Percentiles rank a stretch among this genome's conserved stretches.
These are phyloP conservation scores for Boletus fagicola DNA, from an alignment of 768 basidiomycete genomes.

Conservation along the genomic window DNA sequence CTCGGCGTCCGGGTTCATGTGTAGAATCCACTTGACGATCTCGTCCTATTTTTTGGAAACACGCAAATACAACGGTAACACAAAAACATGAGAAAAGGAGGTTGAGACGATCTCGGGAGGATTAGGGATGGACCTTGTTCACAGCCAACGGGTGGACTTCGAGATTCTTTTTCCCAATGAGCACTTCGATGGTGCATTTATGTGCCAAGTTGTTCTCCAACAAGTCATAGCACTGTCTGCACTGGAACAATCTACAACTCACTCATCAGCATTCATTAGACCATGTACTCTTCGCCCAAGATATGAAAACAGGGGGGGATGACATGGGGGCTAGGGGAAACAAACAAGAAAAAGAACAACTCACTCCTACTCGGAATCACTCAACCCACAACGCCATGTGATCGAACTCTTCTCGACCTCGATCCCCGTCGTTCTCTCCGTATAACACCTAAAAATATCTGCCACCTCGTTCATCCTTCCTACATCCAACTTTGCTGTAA, in stretches of 20 bases:
- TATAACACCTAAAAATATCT: conserved; percentile 96
- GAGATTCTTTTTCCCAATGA: conserved; percentile 97
- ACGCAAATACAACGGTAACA: too few relatives aligned
- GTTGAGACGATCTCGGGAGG: not conserved
- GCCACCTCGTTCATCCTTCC: conserved; percentile 94
- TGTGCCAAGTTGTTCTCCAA: conserved; percentile 92
- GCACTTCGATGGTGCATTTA: conserved; percentile 93
- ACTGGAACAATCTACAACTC: conserved; percentile 73
- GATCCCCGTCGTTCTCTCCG: conserved; percentile 96
- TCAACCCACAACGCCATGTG: conserved; percentile 94
- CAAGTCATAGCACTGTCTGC: conserved; percentile 93
- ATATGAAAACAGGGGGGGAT: too few relatives aligned
- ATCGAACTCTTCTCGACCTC: conserved; percentile 97
- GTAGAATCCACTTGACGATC: conserved; percentile 93
- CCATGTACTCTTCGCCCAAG: not conserved
- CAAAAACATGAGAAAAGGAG: not conserved
- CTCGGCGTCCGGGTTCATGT: conserved; percentile 90
- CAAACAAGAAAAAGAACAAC: conserved; percentile 36
- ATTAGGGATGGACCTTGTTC: conserved; percentile 63
- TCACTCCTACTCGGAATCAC: conserved; percentile 95
- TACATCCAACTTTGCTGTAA: conserved; percentile 92
- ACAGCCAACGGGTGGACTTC: conserved; percentile 94
- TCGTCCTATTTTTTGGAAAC: conserved; percentile 57
- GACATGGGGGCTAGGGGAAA: too few relatives aligned
- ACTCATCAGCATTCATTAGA: conserved; percentile 1